Base-by-base conservation (phyloP, 441 rosid species). In the Capsella rubella region DNA sequence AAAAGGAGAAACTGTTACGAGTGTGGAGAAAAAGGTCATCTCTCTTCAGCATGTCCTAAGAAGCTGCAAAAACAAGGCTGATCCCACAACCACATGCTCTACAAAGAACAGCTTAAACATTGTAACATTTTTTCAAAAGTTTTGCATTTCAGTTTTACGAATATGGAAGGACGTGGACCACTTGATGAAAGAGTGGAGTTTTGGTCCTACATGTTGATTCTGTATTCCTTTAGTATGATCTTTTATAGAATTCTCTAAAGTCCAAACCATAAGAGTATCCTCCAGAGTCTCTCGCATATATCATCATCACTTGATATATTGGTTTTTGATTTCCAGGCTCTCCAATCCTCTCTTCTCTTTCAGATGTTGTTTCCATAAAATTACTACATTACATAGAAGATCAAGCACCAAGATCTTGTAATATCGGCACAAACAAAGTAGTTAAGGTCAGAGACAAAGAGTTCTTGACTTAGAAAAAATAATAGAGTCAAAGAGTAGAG, bases 301-400 rank as follows among this genome's bases (percentile, higher is more conserved):
- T 12, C 45, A 40, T 40, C 43, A 40, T 40, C 43, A 40, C 1
- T 40, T 40, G 14, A 72, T 92, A 89, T 25, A 82, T 84, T 54
- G 97, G 97, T 73, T 89, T 88, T 75, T 21, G 25, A 21, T 91
- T 42, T 31, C 82, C 69, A 84, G 85, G 62, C 93, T 95, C 84
- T 95, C 97, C 78, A 91, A 72, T 69, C 88, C 96, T 81, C 96
- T 85, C 82, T 31, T 31, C 86, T 95, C 99, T 21, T 78, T 92
- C 97, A 64, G 98, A 92, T 3, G 97, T 92, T 47, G 85, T 79
- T 86, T 89, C 98, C 98, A 95, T 40, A 91, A 91, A 66, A 80
- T 92, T 92, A 83, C 99, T 92, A 74, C 67, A 32, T 67, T 43
- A 80, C 55, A 55, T 45, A 21, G 2, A 21, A 75, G 35, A 51